phyloP scores from a whole-genome alignment of 2,329 filamentous ascomycete genomes.

The Acephala macrosclerotiorum region DNA sequence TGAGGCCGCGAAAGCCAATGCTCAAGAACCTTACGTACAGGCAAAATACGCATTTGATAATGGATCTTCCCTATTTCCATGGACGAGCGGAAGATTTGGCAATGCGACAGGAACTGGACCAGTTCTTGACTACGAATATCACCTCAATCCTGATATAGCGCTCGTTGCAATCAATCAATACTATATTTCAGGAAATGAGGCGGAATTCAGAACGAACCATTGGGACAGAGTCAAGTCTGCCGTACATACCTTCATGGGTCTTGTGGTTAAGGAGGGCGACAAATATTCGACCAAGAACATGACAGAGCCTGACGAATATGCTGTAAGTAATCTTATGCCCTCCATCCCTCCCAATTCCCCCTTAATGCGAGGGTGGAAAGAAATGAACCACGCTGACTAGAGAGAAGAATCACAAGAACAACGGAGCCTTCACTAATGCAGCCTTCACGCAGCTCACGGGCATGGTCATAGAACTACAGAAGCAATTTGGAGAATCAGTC shows the following conservation, averaged over 20 bases:
- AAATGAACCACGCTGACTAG: background rate
- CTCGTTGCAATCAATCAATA: constrained; percentile 17
- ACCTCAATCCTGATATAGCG: constrained; percentile 32
- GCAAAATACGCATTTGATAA: constrained; percentile 25
- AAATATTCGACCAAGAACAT: constrained; percentile 61
- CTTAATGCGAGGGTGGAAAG: background rate
- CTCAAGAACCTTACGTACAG: constrained; percentile 28
- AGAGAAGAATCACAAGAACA: constrained; percentile 47
- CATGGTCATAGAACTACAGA: constrained; percentile 47
- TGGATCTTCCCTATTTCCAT: constrained; percentile 28
- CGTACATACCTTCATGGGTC: background rate
- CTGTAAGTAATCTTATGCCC: constrained; percentile 47
- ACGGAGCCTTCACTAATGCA: constrained; percentile 68
- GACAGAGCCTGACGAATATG: constrained; percentile 63
- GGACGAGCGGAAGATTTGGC: constrained; percentile 32
- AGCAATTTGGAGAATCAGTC: constrained; percentile 20
- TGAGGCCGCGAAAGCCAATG: constrained; percentile 33
- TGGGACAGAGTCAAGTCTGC: background rate
- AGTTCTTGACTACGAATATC: constrained; percentile 32
- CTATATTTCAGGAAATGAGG: constrained; percentile 21
- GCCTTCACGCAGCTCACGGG: constrained; percentile 48
- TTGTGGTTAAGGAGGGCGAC: background rate
- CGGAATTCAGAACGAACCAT: constrained; percentile 18
- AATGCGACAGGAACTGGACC: constrained; percentile 34
- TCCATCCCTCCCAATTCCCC: background rate